A percentile compares a stretch with the other conserved stretches of the same genome.
Conservation (phyloP, 306 rosid species). For the Neltuma alba region DNA sequence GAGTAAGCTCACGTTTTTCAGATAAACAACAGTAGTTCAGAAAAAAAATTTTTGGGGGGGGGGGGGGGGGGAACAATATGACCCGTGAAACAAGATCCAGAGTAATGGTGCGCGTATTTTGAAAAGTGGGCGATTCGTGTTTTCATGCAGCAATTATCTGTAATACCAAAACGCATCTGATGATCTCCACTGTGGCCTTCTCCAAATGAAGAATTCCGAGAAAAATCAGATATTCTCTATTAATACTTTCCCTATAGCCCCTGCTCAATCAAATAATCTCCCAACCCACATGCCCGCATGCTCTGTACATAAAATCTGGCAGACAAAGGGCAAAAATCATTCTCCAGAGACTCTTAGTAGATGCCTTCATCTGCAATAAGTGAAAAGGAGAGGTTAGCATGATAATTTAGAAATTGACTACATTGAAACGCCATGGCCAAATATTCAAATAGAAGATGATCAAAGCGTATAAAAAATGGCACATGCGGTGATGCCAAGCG, state of each 20-base stretch:
- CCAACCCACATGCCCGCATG: background rate
- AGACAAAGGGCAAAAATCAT: slow-evolving; percentile 7
- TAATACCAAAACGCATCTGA: background rate
- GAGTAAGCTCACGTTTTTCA: background rate
- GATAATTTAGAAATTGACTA: no score
- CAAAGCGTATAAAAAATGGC: background rate
- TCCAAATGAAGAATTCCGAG: background rate
- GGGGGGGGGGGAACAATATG: no score
- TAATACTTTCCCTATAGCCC: background rate
- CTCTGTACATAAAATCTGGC: background rate
- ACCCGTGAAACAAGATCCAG: background rate
- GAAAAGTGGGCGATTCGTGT: background rate
- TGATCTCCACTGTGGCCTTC: background rate
- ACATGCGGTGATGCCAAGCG: slow-evolving; percentile 20
- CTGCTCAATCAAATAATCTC: background rate
- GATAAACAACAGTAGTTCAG: background rate
- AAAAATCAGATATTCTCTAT: background rate
- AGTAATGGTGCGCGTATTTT: background rate
- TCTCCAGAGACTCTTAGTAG: slow-evolving; percentile 31
- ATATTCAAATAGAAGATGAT: slow-evolving; percentile 7
- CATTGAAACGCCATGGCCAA: no score
- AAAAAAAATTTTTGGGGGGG: no score
- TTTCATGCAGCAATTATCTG: background rate
- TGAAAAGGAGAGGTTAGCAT: slow-evolving; percentile 17
- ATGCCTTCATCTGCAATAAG: slow-evolving; percentile 45